Evolutionary conservation across 352 stramenopile genomes (phyloP), one percentile per base, ranked within the genome.

Genomic region (Pythium brassicae): DNA sequence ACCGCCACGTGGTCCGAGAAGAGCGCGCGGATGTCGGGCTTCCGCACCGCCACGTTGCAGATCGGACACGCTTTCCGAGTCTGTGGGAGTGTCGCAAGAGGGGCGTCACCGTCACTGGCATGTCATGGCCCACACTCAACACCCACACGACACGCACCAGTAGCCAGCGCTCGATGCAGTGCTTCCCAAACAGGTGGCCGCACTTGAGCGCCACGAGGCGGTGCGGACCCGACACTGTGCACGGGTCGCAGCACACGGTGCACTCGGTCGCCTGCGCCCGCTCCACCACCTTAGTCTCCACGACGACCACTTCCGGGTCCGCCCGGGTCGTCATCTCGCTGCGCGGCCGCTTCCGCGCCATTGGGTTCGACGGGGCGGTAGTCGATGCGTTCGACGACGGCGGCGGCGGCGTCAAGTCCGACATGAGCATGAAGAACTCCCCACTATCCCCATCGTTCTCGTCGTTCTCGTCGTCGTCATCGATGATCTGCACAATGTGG

Each of bases 91-190:
- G n/a, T n/a, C n/a, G n/a, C n/a, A n/a, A n/a, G n/a, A n/a, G n/a
- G n/a, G n/a, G n/a, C n/a, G n/a, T n/a, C n/a, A n/a, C n/a, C n/a
- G n/a, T n/a, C n/a, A n/a, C n/a, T n/a, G n/a, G n/a, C n/a, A n/a
- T n/a, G n/a, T n/a, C n/a, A n/a, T n/a, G n/a, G n/a, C n/a, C n/a
- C n/a, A n/a, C n/a, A n/a, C n/a, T n/a, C n/a, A n/a, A n/a, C n/a
- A n/a, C n/a, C n/a, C n/a, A n/a, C n/a, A n/a, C n/a, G n/a, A 12
- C 5, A 64, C 61, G 35, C 42, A 69, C 62, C 43, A 32, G 53
- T 35, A 89, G 64, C 82, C 82, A 92, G 39, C 76, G 75, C 44
- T 92, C 77, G 52, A 91, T 91, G 59, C 80, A 91, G 42, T 73
- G 72, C 20, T 77, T 85, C 25, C 82, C 82, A 51, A 90, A 92